A percentile compares a stretch with the other conserved stretches of the same genome.
phyloP scores from a whole-genome alignment of 2,329 filamentous ascomycete species.

The Sporothrix brunneoviolacea region DNA sequence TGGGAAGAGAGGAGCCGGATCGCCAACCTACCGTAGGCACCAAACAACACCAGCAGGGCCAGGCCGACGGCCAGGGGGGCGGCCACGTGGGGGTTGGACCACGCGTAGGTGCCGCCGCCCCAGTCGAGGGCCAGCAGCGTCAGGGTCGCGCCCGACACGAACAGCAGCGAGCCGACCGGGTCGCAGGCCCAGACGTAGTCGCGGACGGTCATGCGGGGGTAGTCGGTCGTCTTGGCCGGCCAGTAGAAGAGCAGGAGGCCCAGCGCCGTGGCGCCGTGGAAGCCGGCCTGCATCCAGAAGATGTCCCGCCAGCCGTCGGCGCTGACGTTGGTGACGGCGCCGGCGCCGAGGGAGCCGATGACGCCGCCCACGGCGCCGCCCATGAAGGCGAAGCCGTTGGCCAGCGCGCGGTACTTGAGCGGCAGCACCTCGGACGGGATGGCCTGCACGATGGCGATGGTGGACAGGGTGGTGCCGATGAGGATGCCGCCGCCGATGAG shows the following conservation, averaged over 20 bases:
- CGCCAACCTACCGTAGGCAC: slow-evolving; percentile 34
- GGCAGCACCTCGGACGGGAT: slow-evolving; percentile 52
- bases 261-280: slow-evolving; percentile 41
- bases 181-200: slow-evolving; percentile 41
- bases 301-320: slow-evolving; percentile 47
- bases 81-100: slow-evolving; percentile 34
- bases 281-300: slow-evolving; percentile 52
- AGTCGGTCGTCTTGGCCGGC: slow-evolving; percentile 33
- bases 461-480: slow-evolving; percentile 48
- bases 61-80: slow-evolving; percentile 37
- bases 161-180: slow-evolving; percentile 39
- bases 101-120: slow-evolving; percentile 36
- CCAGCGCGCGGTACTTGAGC: slow-evolving; percentile 48
- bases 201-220: slow-evolving; percentile 31
- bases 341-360: slow-evolving; percentile 42
- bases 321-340: slow-evolving; percentile 43
- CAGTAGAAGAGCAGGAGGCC: slow-evolving; percentile 43
- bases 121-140: slow-evolving; percentile 40
- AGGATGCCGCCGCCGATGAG: slow-evolving; percentile 51
- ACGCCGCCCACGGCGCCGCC: slow-evolving; percentile 45
- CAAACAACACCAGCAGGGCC: slow-evolving; percentile 33
- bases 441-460: slow-evolving; percentile 48
- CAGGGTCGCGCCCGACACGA: slow-evolving; percentile 36
- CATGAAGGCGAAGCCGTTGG: slow-evolving; percentile 46
- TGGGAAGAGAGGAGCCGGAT: too few relatives aligned